Conservation (phyloP, 805 yeast genomes). For the Metschnikowia vanudenii region DNA sequence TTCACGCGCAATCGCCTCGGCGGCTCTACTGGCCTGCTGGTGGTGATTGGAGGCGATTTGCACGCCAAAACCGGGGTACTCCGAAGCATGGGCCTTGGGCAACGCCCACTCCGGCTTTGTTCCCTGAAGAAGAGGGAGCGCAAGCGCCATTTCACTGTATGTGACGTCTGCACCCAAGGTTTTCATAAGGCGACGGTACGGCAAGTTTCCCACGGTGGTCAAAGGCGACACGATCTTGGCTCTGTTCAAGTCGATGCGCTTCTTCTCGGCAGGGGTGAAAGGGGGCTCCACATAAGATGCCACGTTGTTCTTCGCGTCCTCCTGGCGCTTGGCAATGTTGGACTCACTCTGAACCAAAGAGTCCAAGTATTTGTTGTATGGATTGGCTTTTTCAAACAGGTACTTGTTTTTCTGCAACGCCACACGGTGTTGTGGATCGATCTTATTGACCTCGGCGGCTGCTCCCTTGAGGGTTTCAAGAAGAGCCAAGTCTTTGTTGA, state of each 20-base stretch:
- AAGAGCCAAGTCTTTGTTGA: conserved; percentile 45
- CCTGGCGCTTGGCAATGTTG: conserved; percentile 31
- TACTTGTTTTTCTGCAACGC: conserved; percentile 61
- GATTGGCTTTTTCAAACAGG: conserved; percentile 55
- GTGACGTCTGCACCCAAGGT: conserved; percentile 89
- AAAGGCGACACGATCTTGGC: conserved; percentile 92
- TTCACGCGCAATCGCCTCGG: conserved; percentile 68
- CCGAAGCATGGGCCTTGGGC: conserved; percentile 81
- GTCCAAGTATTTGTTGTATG: conserved; percentile 59
- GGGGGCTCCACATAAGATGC: conserved; percentile 73
- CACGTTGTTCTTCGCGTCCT: conserved; percentile 30
- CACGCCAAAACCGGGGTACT: conserved; percentile 86
- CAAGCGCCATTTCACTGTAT: conserved; percentile 91
- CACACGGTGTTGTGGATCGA: conserved; percentile 46
- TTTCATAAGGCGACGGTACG: conserved; percentile 90
- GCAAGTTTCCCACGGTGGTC: conserved; percentile 96
- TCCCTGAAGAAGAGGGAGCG: conserved; percentile 84
- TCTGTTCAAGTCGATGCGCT: conserved; percentile 57
- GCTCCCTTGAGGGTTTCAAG: conserved; percentile 30
- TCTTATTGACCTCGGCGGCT: conserved; percentile 64
- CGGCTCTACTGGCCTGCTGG: conserved; percentile 91
- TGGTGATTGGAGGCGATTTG: conserved; percentile 90
- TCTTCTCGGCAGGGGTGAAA: conserved; percentile 78
- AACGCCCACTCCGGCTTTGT: conserved; percentile 96
- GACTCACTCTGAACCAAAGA: conserved; percentile 48